Evolutionary conservation across 139 green algal genomes (phyloP).

Genomic region (Chlorella sp.): DNA sequence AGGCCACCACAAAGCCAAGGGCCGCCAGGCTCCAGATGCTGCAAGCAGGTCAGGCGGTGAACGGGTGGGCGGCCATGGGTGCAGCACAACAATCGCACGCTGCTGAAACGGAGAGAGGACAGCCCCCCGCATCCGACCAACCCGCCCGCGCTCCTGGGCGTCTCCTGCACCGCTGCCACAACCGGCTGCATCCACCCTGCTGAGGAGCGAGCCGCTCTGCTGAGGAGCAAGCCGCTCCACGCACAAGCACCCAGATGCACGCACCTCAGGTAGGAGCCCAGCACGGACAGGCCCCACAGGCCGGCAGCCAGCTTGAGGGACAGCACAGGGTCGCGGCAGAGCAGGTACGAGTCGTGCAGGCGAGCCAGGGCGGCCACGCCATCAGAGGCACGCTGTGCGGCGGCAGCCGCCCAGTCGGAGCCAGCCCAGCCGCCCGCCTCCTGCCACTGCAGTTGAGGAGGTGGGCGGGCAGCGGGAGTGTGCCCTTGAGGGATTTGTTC

Average conservation of each 20-base stretch:
- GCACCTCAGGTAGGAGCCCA: conserved; percentile 40
- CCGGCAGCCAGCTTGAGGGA: conserved; percentile 25
- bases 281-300: conserved; percentile 41
- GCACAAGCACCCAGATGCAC: not conserved
- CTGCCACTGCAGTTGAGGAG: not conserved
- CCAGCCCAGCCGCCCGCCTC: conserved; percentile 4
- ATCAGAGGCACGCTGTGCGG: not conserved
- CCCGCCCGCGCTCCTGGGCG: too few species aligned
- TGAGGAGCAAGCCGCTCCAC: too few species aligned
- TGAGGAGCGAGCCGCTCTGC: too few species aligned
- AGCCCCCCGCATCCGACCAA: too few species aligned
- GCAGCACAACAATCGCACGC: too few species aligned
- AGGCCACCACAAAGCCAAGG: conserved; percentile 34
- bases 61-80: too few species aligned
- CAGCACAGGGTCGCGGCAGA: conserved; percentile 27
- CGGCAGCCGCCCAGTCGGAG: not conserved
- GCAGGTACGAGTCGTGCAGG: conserved; percentile 42
- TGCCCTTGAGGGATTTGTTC: too few species aligned
- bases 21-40: conserved; percentile 41
- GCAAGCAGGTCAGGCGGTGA: too few species aligned
- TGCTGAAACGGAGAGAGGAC: too few species aligned
- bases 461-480: too few species aligned
- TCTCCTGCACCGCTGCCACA: too few species aligned
- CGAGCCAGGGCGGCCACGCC: not conserved
- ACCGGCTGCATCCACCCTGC: too few species aligned